Percentiles rank a stretch among this genome's conserved stretches.
Evolutionary conservation across 2,329 filamentous ascomycete genomes (phyloP).

Genomic region (Allantophomopsis lycopodina): DNA sequence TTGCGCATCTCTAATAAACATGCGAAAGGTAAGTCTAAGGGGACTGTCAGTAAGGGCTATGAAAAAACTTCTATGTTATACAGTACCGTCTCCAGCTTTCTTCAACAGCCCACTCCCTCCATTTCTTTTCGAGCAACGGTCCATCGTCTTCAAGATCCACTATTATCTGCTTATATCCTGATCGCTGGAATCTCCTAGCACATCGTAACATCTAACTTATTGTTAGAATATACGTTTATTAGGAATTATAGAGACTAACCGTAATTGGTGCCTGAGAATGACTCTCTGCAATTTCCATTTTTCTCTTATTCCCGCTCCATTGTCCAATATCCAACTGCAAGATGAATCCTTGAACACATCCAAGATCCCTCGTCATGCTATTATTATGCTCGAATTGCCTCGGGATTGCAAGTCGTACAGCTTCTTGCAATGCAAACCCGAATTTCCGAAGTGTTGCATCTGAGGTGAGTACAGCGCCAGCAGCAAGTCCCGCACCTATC

Average conservation of each 20-base stretch:
- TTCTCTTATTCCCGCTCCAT: slow-evolving; percentile 44
- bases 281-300: slow-evolving; percentile 45
- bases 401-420: slow-evolving; percentile 4
- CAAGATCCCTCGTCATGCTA: slow-evolving; percentile 31
- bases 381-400: slow-evolving; percentile 31
- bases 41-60: no score
- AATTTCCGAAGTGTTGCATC: slow-evolving; percentile 8
- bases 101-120: slow-evolving; percentile 47
- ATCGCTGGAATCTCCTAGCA: slow-evolving; percentile 25
- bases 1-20: slow-evolving; percentile 52
- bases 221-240: slow-evolving; percentile 23
- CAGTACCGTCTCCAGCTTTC: slow-evolving; percentile 47
- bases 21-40: slow-evolving; percentile 40
- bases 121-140: slow-evolving; percentile 45
- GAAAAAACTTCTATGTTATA: no score
- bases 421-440: slow-evolving; percentile 12
- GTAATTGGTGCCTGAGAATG: slow-evolving; percentile 28
- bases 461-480: slow-evolving; percentile 6
- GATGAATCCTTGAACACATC: slow-evolving; percentile 33
- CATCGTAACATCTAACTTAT: slow-evolving; percentile 30
- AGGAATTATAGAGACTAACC: background rate
- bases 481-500: slow-evolving; percentile 5
- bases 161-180: slow-evolving; percentile 37
- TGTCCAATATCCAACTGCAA: slow-evolving; percentile 36
- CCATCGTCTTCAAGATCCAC: slow-evolving; percentile 39